A percentile compares a stretch with the other conserved stretches of the same genome.
These are phyloP conservation scores for Boletus bicolor DNA, from an alignment of 768 basidiomycete genomes.

Conservation along the genomic window DNA sequence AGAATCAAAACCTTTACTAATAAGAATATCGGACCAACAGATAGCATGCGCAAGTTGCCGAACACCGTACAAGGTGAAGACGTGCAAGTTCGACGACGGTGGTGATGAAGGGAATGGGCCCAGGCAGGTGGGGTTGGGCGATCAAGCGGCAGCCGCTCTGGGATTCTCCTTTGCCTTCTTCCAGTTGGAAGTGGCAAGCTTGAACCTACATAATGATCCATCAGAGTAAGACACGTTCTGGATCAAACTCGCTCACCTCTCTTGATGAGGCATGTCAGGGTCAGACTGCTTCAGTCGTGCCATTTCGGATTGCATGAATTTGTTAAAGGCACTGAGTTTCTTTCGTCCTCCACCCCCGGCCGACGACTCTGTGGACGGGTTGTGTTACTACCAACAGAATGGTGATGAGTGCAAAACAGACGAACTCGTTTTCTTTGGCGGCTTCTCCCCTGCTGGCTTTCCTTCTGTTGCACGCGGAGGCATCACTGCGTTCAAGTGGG, in stretches of 20 bases:
- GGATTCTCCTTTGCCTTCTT: constrained; percentile 70
- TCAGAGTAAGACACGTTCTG: not conserved
- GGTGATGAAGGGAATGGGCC: constrained; percentile 6
- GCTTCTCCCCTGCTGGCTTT: constrained; percentile 44
- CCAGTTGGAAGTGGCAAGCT: constrained; percentile 74
- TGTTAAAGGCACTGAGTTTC: constrained; percentile 71
- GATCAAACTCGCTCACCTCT: constrained; percentile 46
- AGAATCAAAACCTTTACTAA: constrained; percentile 28
- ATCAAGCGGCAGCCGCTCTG: constrained; percentile 33
- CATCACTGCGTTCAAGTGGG: constrained; percentile 33
- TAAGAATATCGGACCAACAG: constrained; percentile 29
- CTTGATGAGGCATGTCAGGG: constrained; percentile 69
- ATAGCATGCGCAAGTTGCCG: constrained; percentile 14
- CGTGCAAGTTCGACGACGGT: constrained; percentile 6
- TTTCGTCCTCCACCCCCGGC: constrained; percentile 50
- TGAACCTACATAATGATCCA: constrained; percentile 48
- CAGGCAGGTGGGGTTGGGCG: not conserved
- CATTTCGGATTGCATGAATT: constrained; percentile 78
- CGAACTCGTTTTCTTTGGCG: constrained; percentile 54
- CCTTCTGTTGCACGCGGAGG: constrained; percentile 39
- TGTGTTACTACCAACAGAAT: constrained; percentile 18
- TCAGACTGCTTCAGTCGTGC: constrained; percentile 73
- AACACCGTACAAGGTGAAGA: constrained; percentile 17
- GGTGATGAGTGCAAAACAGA: constrained; percentile 9
- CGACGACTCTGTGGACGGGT: constrained; percentile 46